These are phyloP conservation scores for Syzygium malaccense DNA, from an alignment of 441 rosid species.

Conservation along the genomic window DNA sequence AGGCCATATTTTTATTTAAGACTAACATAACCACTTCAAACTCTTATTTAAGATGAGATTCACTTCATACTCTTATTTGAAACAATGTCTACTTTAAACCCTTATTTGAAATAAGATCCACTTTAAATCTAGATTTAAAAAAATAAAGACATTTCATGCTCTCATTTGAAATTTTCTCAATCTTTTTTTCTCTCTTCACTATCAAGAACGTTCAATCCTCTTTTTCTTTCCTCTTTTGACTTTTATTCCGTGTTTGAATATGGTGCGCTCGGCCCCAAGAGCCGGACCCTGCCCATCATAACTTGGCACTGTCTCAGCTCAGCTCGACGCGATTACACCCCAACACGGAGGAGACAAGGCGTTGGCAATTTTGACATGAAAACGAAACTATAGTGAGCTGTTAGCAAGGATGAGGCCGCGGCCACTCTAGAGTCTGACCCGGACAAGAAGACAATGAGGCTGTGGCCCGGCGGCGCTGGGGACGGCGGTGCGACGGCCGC, in stretches of 20 bases:
- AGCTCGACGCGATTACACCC: neutral
- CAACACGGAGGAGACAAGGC: neutral
- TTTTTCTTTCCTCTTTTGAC: neutral
- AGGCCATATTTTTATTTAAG: too few relatives aligned
- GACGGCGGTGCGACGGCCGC: neutral
- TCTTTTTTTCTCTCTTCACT: neutral
- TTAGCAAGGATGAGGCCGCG: neutral
- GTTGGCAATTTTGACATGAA: neutral
- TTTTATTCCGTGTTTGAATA: neutral
- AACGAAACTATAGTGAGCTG: neutral
- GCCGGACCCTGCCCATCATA: neutral
- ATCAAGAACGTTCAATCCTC: neutral
- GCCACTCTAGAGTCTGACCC: neutral
- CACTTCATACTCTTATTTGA: fast-evolving
- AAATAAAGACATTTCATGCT: too few relatives aligned
- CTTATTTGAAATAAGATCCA: too few relatives aligned
- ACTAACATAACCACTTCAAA: too few relatives aligned
- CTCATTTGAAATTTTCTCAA: too few relatives aligned
- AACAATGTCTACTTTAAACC: too few relatives aligned
- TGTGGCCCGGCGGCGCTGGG: neutral
- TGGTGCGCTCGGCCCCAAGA: neutral
- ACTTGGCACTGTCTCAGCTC: neutral
- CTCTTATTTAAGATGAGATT: too few relatives aligned
- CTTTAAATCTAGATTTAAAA: too few relatives aligned
- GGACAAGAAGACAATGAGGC: neutral